Evolutionary conservation across 1,139 yeast species (phyloP), one percentile per base, ranked within the genome.

Genomic region (Nakaseomyces uthaithaninus): DNA sequence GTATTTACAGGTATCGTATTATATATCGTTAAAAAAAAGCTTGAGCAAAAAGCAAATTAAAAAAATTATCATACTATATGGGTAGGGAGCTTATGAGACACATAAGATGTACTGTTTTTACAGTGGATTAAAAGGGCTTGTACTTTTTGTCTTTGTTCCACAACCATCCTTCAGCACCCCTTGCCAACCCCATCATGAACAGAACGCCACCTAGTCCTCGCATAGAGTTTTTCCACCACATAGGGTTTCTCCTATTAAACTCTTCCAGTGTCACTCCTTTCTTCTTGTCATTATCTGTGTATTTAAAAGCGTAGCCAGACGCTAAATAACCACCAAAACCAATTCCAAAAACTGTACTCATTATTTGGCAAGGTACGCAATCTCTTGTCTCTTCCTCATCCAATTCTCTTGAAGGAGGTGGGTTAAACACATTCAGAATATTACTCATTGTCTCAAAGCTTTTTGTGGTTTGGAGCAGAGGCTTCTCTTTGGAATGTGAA

Each of bases 351-450:
- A 69, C 56, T 1, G 84, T 68, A 34, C 81, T 80, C 63, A 79
- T 71, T 2, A 76, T 57, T 43, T 80, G 79, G 52, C 93, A 81
- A 3, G 80, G 74, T 2, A 77, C 50, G 51, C 93, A 81, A 41
- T 66, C 71, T 42, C 61, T 59, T 11, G 64, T 52, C 47, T 72
- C 74, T 26, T 65, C 66, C 4, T 64, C 65, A 0, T 63, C 49
- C 9, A 71, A 52, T 31, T 65, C 68, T 22, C 73, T 55, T 10
- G 72, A 55, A 15, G 69, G 65, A 8, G 80, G 76, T 1, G 82
- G 83, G 44, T 70, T 71, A 56, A 81, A 73, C 2, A 80, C 69
- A 18, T 72, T 67, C n/a, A 72, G 56, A 15, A 81, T 79, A 55
- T 80, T 80, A 19, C 60, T 55, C 44, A 82, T 74, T 16, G 20